A percentile compares a stretch with the other conserved stretches of the same genome.
Conservation (phyloP, 441 rosid genomes). For the Erodium texanum region DNA sequence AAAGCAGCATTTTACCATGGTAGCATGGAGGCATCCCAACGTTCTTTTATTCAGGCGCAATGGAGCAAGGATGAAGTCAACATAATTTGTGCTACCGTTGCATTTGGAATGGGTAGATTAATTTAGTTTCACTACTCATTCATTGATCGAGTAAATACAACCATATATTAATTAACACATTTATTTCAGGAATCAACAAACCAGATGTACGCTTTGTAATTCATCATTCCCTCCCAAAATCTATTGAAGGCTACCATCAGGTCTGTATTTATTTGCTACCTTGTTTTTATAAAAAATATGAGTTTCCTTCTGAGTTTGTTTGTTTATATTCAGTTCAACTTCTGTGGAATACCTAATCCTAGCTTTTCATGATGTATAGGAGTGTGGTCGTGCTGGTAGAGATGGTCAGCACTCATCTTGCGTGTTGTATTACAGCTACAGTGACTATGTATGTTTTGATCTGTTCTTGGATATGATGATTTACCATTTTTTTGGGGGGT, state of each 20-base stretch:
- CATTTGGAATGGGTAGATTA: constrained; percentile 94
- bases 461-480: background rate
- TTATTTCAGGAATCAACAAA: constrained; percentile 76
- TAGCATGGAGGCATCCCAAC: constrained; percentile 71
- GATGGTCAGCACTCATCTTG: constrained; percentile 92
- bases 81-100: constrained; percentile 94
- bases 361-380: constrained; percentile 35
- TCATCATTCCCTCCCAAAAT: constrained; percentile 94
- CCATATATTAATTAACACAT: constrained; percentile 17
- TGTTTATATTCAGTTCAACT: background rate
- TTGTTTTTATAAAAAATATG: constrained; percentile 7
- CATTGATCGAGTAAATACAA: constrained; percentile 15
- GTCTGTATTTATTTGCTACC: constrained; percentile 24
- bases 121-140: constrained; percentile 15
- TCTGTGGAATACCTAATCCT: constrained; percentile 2
- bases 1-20: constrained; percentile 98
- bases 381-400: constrained; percentile 99
- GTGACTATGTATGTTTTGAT: constrained; percentile 68
- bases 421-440: constrained; percentile 77
- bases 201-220: constrained; percentile 96
- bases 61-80: constrained; percentile 99
- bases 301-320: constrained; percentile 7
- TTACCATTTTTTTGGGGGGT: background rate
- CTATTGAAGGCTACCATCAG: constrained; percentile 98
- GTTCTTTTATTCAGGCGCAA: constrained; percentile 73